Base-by-base conservation (phyloP, 371 early-diverging fungal species). In the Mortierella sp. region DNA sequence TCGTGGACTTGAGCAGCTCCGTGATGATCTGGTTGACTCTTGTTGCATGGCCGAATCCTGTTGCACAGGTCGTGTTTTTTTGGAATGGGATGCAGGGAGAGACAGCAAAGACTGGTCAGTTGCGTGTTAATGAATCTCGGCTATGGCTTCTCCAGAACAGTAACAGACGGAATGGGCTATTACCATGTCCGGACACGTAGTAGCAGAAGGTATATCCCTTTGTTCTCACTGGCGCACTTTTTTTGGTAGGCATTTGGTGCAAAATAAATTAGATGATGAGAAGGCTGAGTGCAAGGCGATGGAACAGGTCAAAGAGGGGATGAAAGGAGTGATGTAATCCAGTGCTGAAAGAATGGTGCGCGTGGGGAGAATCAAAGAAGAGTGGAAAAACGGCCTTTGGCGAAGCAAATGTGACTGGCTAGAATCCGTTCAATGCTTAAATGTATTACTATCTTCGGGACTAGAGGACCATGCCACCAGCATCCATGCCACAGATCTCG, bases 1-100 rank as follows among this genome's bases (percentile, higher is more conserved):
- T 19, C 10, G 40, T 90, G 16, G 91, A 79, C 71, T 82, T 82
- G 19, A 94, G 88, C 40, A 95, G 90, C 54, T 92, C 92, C 24
- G 89, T 82, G 55, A 92, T 91, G 71, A 93, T 88, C 82, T 92
- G 91, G 76, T 90, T 90, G 31, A 92, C 93, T 53, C 91, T 90
- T 69, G 94, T 93, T 70, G 94, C 92, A 88, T 94, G 94, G 16
- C 93, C 94, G 89, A 92, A 93, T 76, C 94, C 94, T 93, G 76
- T 53, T 34, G 3, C 26, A 26, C 26, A 26, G 19, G 73, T 3
- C n/a, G 43, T 5, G 1, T 40, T 13, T 14, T 9, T 3, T 21
- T 31, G 64, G 34, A 40, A 51, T 31, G 28, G 67, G 51, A 67
- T 37, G 26, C 14, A n/a, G 14, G 0, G 54, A 28, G 48, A 54